A percentile compares a stretch with the other conserved stretches of the same genome.
These are phyloP conservation scores for Ceratocystis variospora DNA, from an alignment of 2,329 filamentous ascomycete genomes.

Conservation along the genomic window DNA sequence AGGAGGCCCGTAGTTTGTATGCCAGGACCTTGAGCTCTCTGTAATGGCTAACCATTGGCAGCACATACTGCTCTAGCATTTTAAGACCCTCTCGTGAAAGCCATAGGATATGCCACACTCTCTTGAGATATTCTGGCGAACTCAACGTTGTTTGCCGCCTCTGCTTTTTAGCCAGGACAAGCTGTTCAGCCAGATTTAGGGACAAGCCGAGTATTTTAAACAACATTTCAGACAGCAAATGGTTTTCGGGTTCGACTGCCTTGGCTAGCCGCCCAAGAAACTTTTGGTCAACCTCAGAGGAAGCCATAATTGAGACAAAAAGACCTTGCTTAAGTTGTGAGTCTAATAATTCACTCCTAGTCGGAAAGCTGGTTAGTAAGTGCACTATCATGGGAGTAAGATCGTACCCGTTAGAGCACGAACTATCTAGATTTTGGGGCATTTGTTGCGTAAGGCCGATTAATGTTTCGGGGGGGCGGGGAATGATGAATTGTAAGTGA, in stretches of 20 bases:
- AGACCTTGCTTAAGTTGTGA: neutral
- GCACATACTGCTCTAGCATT: slow-evolving; percentile 73
- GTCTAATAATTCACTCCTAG: neutral
- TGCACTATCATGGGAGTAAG: neutral
- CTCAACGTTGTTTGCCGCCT: slow-evolving; percentile 68
- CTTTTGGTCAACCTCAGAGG: slow-evolving; percentile 94
- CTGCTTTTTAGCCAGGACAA: slow-evolving; percentile 69
- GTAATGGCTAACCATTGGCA: slow-evolving; percentile 69
- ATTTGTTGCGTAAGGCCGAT: neutral
- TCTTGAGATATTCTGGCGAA: slow-evolving; percentile 63
- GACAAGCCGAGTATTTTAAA: slow-evolving; percentile 88
- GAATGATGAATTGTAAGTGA: neutral
- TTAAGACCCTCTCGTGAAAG: slow-evolving; percentile 80
- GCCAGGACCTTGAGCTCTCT: slow-evolving; percentile 78
- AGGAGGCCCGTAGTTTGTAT: slow-evolving; percentile 83
- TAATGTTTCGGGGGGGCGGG: neutral
- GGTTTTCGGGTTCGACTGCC: slow-evolving; percentile 62
- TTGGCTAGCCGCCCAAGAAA: slow-evolving; percentile 82
- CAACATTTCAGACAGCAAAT: slow-evolving; percentile 65
- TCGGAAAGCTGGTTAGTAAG: neutral
- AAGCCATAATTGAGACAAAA: slow-evolving; percentile 54
- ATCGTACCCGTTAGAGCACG: neutral
- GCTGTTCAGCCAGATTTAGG: slow-evolving; percentile 70
- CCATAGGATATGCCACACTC: slow-evolving; percentile 87
- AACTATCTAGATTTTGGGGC: neutral